phyloP scores from a whole-genome alignment of 108 stramenopile species.

The Skeletonema menzelii region DNA sequence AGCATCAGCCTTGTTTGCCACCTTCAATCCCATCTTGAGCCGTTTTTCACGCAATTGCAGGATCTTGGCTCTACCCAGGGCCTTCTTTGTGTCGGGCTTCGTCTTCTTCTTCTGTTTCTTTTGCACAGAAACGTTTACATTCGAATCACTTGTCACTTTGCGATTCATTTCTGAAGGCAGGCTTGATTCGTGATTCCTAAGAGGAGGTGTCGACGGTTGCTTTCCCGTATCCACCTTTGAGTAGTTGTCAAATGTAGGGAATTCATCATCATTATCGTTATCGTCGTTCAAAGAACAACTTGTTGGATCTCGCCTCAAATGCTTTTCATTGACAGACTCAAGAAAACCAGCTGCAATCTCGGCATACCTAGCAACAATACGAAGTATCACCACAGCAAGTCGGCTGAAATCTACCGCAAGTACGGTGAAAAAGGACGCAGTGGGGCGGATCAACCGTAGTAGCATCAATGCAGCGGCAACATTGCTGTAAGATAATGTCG shows the following conservation, averaged over 20 bases:
- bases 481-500: not conserved
- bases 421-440: not conserved
- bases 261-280: not conserved
- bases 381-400: not conserved
- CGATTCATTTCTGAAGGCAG: not conserved
- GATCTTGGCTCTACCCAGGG: not conserved
- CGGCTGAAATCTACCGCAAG: not conserved
- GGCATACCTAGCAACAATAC: not conserved
- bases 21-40: conserved; percentile 1
- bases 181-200: not conserved
- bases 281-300: not conserved
- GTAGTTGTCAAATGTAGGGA: not conserved
- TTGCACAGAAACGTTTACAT: not conserved
- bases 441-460: not conserved
- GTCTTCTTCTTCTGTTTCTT: not conserved
- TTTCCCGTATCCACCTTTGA: not conserved
- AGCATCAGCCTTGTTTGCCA: not conserved
- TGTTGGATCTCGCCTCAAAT: not conserved
- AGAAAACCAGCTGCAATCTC: not conserved
- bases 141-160: not conserved
- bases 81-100: not conserved
- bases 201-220: not conserved
- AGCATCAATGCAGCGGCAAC: not conserved
- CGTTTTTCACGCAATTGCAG: not conserved
- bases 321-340: not conserved